phyloP scores from a whole-genome alignment of 1,284 basidiomycete species.

The Austroboletus novae-zelandiae region DNA sequence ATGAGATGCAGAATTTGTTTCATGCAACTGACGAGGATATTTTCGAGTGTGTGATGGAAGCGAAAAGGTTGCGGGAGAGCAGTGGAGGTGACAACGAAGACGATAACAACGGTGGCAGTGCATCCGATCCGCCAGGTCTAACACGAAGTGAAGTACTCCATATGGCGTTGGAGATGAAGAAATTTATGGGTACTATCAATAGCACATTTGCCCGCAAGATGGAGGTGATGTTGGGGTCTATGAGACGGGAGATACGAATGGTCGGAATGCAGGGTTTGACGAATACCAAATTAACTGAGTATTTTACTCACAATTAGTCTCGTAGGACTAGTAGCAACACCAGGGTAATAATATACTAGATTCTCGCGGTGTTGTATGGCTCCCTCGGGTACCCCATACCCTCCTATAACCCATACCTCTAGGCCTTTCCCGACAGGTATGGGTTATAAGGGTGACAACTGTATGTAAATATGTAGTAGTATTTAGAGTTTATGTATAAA shows the following conservation, averaged over 20 bases:
- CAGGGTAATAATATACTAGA: no score
- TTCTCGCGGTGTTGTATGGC: not conserved
- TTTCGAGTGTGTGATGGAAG: not conserved
- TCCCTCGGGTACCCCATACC: not conserved
- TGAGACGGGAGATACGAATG: not conserved
- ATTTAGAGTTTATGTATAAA: no score
- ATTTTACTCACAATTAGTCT: not conserved
- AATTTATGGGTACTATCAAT: not conserved
- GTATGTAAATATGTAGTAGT: no score
- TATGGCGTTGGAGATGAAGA: not conserved
- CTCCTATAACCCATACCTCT: not conserved
- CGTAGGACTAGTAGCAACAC: no score
- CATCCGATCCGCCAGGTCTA: not conserved
- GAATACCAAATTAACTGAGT: not conserved
- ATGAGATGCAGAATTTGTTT: not conserved
- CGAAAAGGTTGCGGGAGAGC: not conserved
- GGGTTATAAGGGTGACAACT: no score
- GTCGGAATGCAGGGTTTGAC: not conserved
- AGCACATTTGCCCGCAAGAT: not conserved
- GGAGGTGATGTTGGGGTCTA: not conserved
- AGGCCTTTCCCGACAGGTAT: not conserved
- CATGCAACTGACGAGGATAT: not conserved
- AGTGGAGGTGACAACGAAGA: no score
- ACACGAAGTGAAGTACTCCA: not conserved
- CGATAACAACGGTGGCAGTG: not conserved